phyloP scores from a whole-genome alignment of 2,329 filamentous ascomycete genomes.

The Fusarium albosuccineum region DNA sequence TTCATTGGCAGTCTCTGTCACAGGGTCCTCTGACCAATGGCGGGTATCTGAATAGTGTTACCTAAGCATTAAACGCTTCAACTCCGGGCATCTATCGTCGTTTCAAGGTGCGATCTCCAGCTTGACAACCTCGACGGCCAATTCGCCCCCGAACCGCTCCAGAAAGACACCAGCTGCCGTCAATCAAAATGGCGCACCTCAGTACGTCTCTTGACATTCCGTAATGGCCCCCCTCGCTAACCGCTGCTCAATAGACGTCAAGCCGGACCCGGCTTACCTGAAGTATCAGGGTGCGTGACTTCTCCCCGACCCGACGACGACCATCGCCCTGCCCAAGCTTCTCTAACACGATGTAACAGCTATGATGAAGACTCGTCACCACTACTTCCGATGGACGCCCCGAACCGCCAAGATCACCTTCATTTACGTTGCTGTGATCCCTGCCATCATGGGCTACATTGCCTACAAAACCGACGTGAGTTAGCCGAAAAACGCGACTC shows the following conservation, averaged over 20 bases:
- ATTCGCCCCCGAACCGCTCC: slow-evolving; percentile 38
- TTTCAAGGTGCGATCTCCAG: slow-evolving; percentile 33
- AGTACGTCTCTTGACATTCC: slow-evolving; percentile 44
- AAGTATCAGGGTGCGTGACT: slow-evolving; percentile 56
- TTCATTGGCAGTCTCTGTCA: too few species aligned
- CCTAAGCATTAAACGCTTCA: slow-evolving; percentile 42
- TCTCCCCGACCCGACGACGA: slow-evolving; percentile 33
- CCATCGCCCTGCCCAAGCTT: slow-evolving; percentile 10
- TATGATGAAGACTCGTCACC: slow-evolving; percentile 86
- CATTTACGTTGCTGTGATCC: slow-evolving; percentile 80
- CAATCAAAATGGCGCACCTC: slow-evolving; percentile 56
- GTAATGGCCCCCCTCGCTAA: slow-evolving; percentile 43
- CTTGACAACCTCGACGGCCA: slow-evolving; percentile 43
- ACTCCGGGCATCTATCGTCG: slow-evolving; percentile 23
- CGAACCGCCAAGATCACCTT: slow-evolving; percentile 85
- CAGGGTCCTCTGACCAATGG: slow-evolving; percentile 30
- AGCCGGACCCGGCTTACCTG: slow-evolving; percentile 58
- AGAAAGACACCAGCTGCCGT: slow-evolving; percentile 43
- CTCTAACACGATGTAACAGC: slow-evolving; percentile 64
- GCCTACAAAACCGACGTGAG: slow-evolving; percentile 90
- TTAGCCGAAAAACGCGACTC: slow-evolving; percentile 42
- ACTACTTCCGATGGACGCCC: slow-evolving; percentile 95
- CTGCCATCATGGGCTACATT: slow-evolving; percentile 75
- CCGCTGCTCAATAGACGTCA: slow-evolving; percentile 50
- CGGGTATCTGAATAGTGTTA: slow-evolving; percentile 18